A percentile compares a stretch with the other conserved stretches of the same genome.
Evolutionary conservation across 2,329 filamentous ascomycete species (phyloP).

Genomic region (Fusarium multiceps): DNA sequence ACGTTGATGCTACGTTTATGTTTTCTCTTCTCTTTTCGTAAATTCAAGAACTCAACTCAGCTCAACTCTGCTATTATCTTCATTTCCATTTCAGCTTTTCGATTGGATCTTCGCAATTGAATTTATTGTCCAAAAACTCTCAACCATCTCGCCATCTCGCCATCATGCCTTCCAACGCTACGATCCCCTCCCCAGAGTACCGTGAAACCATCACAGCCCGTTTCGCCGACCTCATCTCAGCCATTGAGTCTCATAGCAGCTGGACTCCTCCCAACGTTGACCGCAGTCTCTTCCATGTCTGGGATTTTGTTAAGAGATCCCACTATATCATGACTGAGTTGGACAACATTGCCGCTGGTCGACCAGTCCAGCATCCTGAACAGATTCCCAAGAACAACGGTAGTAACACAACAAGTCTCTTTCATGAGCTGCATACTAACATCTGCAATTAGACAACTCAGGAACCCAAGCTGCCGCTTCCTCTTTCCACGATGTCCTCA

Average conservation of each 20-base stretch:
- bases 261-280: constrained; percentile 46
- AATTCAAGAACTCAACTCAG: not conserved
- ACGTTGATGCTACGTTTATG: constrained; percentile 27
- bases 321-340: constrained; percentile 56
- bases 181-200: constrained; percentile 38
- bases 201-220: constrained; percentile 44
- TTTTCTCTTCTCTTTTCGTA: constrained; percentile 1
- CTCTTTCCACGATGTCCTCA: constrained; percentile 48
- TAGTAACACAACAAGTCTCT: constrained; percentile 12
- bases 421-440: not conserved
- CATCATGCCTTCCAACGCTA: constrained; percentile 31
- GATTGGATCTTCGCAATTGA: not conserved
- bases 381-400: constrained; percentile 49
- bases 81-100: not conserved
- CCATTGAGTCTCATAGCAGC: constrained; percentile 47
- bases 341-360: constrained; percentile 52
- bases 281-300: constrained; percentile 52
- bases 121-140: not conserved
- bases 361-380: constrained; percentile 49
- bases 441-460: constrained; percentile 27
- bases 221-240: constrained; percentile 45
- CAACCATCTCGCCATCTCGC: not conserved
- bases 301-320: constrained; percentile 57
- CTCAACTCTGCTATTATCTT: not conserved
- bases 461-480: constrained; percentile 41